Evolutionary conservation across 1,284 basidiomycete species (phyloP).

Genomic region (Leucoagaricus sp.): DNA sequence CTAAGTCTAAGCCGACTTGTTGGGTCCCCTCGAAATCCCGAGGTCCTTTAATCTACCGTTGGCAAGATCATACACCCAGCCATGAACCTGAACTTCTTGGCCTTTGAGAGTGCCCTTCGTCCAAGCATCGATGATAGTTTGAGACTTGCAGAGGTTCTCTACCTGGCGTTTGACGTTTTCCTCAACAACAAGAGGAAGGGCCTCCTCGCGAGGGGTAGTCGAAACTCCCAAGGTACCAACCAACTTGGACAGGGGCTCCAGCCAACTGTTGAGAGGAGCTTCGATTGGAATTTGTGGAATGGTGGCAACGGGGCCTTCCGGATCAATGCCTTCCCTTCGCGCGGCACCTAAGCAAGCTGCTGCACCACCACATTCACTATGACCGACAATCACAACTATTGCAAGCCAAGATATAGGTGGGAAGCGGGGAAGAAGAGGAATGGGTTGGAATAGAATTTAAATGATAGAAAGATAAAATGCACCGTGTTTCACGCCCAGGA

Average conservation of each 20-base stretch:
- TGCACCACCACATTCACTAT: constrained; percentile 81
- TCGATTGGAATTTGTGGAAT: constrained; percentile 37
- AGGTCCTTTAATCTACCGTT: constrained; percentile 75
- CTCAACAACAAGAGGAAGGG: constrained; percentile 63
- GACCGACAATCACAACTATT: constrained; percentile 79
- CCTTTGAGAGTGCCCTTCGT: constrained; percentile 46
- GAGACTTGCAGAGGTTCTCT: constrained; percentile 63
- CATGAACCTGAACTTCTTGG: constrained; percentile 76
- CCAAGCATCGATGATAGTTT: constrained; percentile 76
- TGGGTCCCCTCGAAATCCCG: constrained; percentile 48
- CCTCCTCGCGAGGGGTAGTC: constrained; percentile 37
- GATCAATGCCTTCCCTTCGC: constrained; percentile 28
- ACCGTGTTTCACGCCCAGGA: constrained; percentile 85
- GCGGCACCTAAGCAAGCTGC: constrained; percentile 57
- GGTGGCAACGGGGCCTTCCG: constrained; percentile 34
- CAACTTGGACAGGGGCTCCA: constrained; percentile 67
- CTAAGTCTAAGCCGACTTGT: not conserved
- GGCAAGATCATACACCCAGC: constrained; percentile 82
- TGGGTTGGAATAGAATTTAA: constrained; percentile 32
- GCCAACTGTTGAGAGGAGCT: constrained; percentile 69
- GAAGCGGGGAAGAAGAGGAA: constrained; percentile 17
- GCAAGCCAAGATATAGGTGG: constrained; percentile 14
- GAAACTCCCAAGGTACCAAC: constrained; percentile 52
- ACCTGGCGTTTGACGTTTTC: constrained; percentile 83
- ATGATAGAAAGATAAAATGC: constrained; percentile 34